Conservation (phyloP, 2,329 filamentous ascomycete species). For the Sclerotinia sclerotiorum region DNA sequence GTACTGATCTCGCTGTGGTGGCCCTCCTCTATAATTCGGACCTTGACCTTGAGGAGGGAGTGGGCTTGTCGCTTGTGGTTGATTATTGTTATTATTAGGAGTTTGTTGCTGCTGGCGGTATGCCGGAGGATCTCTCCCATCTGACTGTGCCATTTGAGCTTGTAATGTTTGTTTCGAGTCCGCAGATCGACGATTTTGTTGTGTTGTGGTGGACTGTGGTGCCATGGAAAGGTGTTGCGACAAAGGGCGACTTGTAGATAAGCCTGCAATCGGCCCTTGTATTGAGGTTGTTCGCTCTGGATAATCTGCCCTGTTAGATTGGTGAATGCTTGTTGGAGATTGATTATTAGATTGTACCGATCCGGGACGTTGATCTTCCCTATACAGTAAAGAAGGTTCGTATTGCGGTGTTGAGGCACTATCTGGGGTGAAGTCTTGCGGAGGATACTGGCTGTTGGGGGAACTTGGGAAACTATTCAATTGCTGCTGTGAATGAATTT, state of each 20-base stretch:
- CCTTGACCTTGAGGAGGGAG: slow-evolving; percentile 30
- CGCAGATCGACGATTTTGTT: slow-evolving; percentile 36
- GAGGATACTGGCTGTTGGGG: slow-evolving; percentile 48
- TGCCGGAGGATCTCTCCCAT: slow-evolving; percentile 37
- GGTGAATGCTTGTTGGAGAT: slow-evolving; percentile 31
- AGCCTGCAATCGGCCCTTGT: slow-evolving; percentile 27
- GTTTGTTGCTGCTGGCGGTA: slow-evolving; percentile 36
- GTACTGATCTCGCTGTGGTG: slow-evolving; percentile 39
- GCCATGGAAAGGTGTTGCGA: slow-evolving; percentile 38
- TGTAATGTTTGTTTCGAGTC: slow-evolving; percentile 37
- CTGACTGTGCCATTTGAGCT: slow-evolving; percentile 31
- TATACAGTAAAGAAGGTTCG: slow-evolving; percentile 52
- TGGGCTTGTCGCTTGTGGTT: slow-evolving; percentile 34
- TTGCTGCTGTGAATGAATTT: slow-evolving; percentile 34
- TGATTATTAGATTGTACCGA: slow-evolving; percentile 39
- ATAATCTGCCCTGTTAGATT: slow-evolving; percentile 31
- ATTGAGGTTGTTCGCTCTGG: slow-evolving; percentile 36
- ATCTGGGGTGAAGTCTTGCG: slow-evolving; percentile 42
- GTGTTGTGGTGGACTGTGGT: slow-evolving; percentile 30
- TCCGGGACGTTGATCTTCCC: slow-evolving; percentile 37
- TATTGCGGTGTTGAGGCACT: slow-evolving; percentile 62
- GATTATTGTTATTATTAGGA: slow-evolving; percentile 29
- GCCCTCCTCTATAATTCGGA: slow-evolving; percentile 39
- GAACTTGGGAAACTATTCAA: slow-evolving; percentile 27
- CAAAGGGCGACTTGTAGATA: slow-evolving; percentile 27